Evolutionary conservation across 148 eudicot species (phyloP).

Genomic region (Polygonum aviculare): DNA sequence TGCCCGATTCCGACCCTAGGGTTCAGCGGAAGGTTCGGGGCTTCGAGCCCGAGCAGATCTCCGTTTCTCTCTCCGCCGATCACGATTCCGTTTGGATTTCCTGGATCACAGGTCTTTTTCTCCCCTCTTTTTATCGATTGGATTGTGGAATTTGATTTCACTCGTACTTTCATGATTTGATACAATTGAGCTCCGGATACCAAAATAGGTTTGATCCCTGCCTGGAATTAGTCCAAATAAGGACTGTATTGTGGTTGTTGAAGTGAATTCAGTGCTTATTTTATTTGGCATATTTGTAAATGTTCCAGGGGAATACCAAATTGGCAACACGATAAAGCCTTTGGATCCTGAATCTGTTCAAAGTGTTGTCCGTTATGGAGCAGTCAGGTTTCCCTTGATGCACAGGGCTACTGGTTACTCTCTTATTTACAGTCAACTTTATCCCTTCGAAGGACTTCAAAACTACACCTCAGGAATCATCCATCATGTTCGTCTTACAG

Average conservation of each 20-base stretch:
- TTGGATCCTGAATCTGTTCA: constrained; percentile 49
- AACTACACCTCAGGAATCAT: constrained; percentile 98
- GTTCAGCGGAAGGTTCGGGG: constrained; percentile 54
- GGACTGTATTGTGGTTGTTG: background rate
- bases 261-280: background rate
- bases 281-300: background rate
- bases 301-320: constrained; percentile 75
- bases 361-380: constrained; percentile 71
- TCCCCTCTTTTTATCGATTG: background rate
- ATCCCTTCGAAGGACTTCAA: constrained; percentile 84
- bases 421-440: constrained; percentile 70
- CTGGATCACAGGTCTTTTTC: constrained; percentile 76
- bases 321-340: constrained; percentile 65
- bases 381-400: constrained; percentile 23
- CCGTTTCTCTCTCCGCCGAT: constrained; percentile 62
- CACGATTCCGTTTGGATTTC: constrained; percentile 89
- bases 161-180: background rate
- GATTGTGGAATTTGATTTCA: background rate
- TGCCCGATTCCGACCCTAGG: constrained; percentile 73
- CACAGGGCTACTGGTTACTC: constrained; percentile 59
- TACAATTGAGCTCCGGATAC: background rate
- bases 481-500: constrained; percentile 86
- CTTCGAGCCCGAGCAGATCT: constrained; percentile 81
- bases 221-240: background rate
- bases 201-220: background rate